A percentile compares a stretch with the other conserved stretches of the same genome.
phyloP scores from a whole-genome alignment of 139 green algal species.

The Closterium sp. region DNA sequence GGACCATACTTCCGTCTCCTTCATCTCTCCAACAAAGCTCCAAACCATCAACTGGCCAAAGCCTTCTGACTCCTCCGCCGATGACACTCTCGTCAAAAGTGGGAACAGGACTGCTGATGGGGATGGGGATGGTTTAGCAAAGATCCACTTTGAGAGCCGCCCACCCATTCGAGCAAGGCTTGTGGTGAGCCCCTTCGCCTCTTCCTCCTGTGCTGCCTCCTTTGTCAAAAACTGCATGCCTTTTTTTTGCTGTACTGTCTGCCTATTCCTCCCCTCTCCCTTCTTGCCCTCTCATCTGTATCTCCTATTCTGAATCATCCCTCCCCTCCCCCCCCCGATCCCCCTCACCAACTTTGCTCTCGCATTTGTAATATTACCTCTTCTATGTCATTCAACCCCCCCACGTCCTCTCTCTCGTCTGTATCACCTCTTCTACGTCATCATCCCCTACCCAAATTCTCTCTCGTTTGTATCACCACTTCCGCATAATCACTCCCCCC shows the following conservation, averaged over 20 bases:
- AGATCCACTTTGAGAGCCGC: background rate
- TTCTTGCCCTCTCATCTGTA: background rate
- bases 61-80: background rate
- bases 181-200: background rate
- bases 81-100: background rate
- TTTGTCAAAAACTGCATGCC: background rate
- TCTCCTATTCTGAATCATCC: background rate
- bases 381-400: background rate
- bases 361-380: background rate
- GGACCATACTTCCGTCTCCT: background rate
- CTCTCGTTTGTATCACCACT: background rate
- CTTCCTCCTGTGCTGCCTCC: background rate
- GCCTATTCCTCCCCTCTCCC: background rate
- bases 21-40: background rate
- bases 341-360: background rate
- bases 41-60: background rate
- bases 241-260: background rate
- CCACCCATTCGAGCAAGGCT: background rate
- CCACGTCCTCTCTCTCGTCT: background rate
- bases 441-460: background rate
- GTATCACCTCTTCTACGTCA: background rate
- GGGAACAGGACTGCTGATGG: background rate
- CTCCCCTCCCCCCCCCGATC: background rate
- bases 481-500: background rate
- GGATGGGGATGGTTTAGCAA: background rate